Conservation (phyloP, 1,284 basidiomycete genomes). For the Kwoniella shivajii region DNA sequence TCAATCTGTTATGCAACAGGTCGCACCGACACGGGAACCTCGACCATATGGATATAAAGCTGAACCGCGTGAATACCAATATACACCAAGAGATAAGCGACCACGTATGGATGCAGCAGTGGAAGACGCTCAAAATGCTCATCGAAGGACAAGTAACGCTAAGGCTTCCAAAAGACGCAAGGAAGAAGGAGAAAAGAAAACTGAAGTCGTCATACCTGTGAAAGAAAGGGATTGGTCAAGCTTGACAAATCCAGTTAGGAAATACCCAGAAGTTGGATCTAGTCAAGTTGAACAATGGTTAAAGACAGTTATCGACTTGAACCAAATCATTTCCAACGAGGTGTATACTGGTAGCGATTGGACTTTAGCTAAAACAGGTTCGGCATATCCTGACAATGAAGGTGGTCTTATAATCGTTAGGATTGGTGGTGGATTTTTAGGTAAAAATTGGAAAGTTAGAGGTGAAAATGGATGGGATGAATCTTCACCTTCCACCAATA, state of each 20-base stretch:
- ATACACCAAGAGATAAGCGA: slow-evolving; percentile 42
- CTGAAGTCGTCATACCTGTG: neutral
- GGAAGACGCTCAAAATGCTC: slow-evolving; percentile 39
- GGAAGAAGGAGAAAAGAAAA: slow-evolving; percentile 37
- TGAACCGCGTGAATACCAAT: slow-evolving; percentile 37
- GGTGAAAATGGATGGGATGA: slow-evolving; percentile 51
- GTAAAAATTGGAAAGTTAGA: slow-evolving; percentile 42
- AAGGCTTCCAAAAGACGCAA: slow-evolving; percentile 39
- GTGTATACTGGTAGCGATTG: slow-evolving; percentile 38
- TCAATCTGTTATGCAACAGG: slow-evolving; percentile 36
- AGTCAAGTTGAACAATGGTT: slow-evolving; percentile 37
- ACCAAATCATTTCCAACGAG: slow-evolving; percentile 22
- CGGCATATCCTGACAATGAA: slow-evolving; percentile 15
- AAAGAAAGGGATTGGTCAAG: slow-evolving; percentile 29
- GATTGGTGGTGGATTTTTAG: slow-evolving; percentile 41
- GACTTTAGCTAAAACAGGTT: slow-evolving; percentile 28
- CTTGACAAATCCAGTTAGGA: slow-evolving; percentile 27
- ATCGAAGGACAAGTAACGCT: slow-evolving; percentile 15
- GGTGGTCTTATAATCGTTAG: slow-evolving; percentile 41
- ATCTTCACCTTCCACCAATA: slow-evolving; percentile 14
- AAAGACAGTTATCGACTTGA: slow-evolving; percentile 26
- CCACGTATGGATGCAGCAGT: slow-evolving; percentile 48
- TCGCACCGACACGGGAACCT: slow-evolving; percentile 36
- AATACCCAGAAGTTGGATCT: slow-evolving; percentile 39
- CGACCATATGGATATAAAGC: slow-evolving; percentile 43